Percentiles rank a stretch among this genome's conserved stretches.
phyloP scores from a whole-genome alignment of 2,329 filamentous ascomycete species.

The Phyllosticta citriasiana region DNA sequence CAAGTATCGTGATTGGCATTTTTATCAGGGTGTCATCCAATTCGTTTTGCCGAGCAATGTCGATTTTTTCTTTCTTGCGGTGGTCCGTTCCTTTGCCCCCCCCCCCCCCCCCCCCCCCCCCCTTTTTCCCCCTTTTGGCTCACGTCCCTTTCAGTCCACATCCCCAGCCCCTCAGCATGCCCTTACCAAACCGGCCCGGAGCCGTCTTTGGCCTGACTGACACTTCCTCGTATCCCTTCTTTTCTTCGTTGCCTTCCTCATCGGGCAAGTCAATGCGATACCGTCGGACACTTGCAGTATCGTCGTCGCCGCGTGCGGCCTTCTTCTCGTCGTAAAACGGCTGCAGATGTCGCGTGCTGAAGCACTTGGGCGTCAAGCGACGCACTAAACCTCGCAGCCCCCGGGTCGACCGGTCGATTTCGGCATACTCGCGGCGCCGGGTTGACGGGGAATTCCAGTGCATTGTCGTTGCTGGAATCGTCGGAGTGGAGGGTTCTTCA shows the following conservation, averaged over 20 bases:
- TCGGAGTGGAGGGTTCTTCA: neutral
- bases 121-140: neutral
- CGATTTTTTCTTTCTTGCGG: neutral
- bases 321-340: slow-evolving; percentile 23
- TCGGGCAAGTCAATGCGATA: slow-evolving; percentile 25
- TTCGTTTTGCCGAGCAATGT: neutral
- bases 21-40: neutral
- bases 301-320: slow-evolving; percentile 12
- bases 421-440: slow-evolving; percentile 24
- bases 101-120: too few species aligned
- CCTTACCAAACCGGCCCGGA: neutral
- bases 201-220: neutral
- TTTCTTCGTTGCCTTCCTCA: slow-evolving; percentile 13
- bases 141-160: neutral
- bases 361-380: slow-evolving; percentile 23
- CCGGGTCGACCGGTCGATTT: slow-evolving; percentile 28
- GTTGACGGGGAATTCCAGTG: slow-evolving; percentile 29
- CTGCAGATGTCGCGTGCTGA: slow-evolving; percentile 20
- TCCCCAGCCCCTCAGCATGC: neutral
- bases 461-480: slow-evolving; percentile 20
- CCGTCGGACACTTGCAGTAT: slow-evolving; percentile 27
- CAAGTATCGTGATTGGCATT: neutral
- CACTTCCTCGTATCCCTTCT: neutral
- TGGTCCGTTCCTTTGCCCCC: neutral
- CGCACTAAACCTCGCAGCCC: slow-evolving; percentile 26